phyloP scores from a whole-genome alignment of 257 asterid genomes.

The Solanum pinnatisectum region DNA sequence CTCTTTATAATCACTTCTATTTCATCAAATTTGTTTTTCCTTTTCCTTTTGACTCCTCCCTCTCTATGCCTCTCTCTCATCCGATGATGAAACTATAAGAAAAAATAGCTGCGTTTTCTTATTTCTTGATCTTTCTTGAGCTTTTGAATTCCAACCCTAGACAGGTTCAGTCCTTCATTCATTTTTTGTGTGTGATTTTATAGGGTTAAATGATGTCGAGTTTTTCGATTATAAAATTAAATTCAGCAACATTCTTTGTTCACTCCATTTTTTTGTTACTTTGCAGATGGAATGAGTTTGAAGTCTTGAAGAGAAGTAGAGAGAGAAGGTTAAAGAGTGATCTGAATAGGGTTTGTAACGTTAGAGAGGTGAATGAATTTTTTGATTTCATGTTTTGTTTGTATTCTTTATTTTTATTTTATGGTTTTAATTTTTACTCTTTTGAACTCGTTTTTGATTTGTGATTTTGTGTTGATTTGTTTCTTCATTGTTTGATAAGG shows the following conservation, averaged over 20 bases:
- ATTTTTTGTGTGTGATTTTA: not conserved
- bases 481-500: not conserved
- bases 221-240: not conserved
- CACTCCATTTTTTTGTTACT: not conserved
- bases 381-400: not conserved
- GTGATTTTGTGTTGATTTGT: constrained; percentile 10
- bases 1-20: not conserved
- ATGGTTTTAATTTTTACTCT: not conserved
- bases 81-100: not conserved
- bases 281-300: constrained; percentile 15
- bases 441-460: constrained; percentile 15
- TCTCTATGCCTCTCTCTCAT: not conserved
- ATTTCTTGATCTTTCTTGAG: not conserved
- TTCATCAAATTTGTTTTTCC: not conserved
- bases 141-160: constrained; percentile 41
- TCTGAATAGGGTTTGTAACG: not conserved
- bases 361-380: constrained; percentile 18
- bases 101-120: not conserved
- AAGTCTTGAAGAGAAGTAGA: not conserved
- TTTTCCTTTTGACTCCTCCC: not conserved
- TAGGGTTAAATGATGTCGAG: not conserved
- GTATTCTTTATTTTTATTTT: not conserved
- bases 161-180: constrained; percentile 21
- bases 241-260: not conserved
- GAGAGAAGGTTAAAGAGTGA: constrained; percentile 5